Evolutionary conservation across 2,329 filamentous ascomycete species (phyloP).

Genomic region (Pseudogymnoascus sp.): DNA sequence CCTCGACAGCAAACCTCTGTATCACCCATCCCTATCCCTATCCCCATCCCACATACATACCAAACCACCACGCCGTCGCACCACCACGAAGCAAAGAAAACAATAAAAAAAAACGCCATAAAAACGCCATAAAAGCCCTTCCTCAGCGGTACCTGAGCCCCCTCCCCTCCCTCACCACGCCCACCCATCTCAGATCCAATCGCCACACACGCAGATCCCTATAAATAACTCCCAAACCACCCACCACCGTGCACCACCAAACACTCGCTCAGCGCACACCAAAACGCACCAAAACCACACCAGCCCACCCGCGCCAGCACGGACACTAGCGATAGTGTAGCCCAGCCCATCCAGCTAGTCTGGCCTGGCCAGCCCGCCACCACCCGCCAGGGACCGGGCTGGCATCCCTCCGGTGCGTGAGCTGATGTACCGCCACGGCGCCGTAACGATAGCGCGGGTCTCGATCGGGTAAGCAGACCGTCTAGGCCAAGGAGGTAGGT

Average conservation of each 20-base stretch:
- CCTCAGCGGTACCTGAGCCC: not conserved
- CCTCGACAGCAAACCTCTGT: not conserved
- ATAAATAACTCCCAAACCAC: not conserved
- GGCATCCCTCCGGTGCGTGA: not conserved
- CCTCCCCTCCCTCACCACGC: not conserved
- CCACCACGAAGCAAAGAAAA: not conserved
- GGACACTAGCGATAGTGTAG: not conserved
- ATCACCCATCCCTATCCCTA: not conserved
- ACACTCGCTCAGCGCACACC: not conserved
- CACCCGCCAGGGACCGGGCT: not conserved
- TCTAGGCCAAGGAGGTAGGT: not conserved
- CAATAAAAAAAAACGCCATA: not conserved
- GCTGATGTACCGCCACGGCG: not conserved
- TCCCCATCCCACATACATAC: not conserved
- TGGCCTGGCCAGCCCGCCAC: not conserved
- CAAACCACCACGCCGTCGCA: not conserved
- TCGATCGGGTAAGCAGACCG: not conserved
- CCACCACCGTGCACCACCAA: not conserved
- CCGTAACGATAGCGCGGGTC: not conserved
- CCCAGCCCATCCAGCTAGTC: not conserved
- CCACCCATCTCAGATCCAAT: not conserved
- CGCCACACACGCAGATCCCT: not conserved
- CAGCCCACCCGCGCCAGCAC: not conserved
- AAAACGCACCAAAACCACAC: not conserved
- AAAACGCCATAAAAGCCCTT: not conserved